phyloP scores from a whole-genome alignment of 495 filamentous ascomycete species.

The Filosporella fistucella region DNA sequence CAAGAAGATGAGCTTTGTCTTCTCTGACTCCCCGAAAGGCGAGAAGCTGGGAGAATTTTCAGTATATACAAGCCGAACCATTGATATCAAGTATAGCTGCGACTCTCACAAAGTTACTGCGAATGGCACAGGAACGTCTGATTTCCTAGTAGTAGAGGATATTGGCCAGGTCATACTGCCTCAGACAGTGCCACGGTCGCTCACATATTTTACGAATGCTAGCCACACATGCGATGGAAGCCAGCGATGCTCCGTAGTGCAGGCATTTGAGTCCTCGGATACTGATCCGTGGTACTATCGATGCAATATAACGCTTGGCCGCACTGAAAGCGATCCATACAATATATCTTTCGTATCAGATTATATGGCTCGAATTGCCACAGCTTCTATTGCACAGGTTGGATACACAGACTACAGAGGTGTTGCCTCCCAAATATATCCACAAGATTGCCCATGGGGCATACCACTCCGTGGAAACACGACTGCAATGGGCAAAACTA shows the following conservation, averaged over 20 bases:
- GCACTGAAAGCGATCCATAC: slow-evolving; percentile 9
- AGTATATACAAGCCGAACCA: slow-evolving; percentile 11
- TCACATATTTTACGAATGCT: slow-evolving; percentile 14
- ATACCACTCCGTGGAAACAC: neutral
- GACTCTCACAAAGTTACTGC: slow-evolving; percentile 9
- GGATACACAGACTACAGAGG: slow-evolving; percentile 10
- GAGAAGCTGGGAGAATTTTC: neutral
- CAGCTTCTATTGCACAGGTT: slow-evolving; percentile 16
- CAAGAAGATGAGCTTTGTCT: slow-evolving; percentile 1
- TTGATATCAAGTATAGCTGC: slow-evolving; percentile 15
- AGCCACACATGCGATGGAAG: slow-evolving; percentile 5
- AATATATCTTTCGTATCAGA: slow-evolving; percentile 21
- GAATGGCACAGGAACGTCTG: slow-evolving; percentile 4
- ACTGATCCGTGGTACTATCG: slow-evolving; percentile 21
- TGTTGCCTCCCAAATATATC: slow-evolving; percentile 17
- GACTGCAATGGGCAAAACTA: slow-evolving; percentile 5
- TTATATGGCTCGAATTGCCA: slow-evolving; percentile 19
- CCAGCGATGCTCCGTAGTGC: slow-evolving; percentile 15
- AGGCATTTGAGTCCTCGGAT: slow-evolving; percentile 18
- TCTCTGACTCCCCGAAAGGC: slow-evolving; percentile 13
- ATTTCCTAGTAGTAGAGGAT: slow-evolving; percentile 4
- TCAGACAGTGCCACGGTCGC: slow-evolving; percentile 2
- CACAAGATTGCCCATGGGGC: slow-evolving; percentile 14
- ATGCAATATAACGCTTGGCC: slow-evolving; percentile 18
- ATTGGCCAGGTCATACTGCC: slow-evolving; percentile 8